phyloP scores from a whole-genome alignment of 1,139 yeast species.

The Candida anutae region DNA sequence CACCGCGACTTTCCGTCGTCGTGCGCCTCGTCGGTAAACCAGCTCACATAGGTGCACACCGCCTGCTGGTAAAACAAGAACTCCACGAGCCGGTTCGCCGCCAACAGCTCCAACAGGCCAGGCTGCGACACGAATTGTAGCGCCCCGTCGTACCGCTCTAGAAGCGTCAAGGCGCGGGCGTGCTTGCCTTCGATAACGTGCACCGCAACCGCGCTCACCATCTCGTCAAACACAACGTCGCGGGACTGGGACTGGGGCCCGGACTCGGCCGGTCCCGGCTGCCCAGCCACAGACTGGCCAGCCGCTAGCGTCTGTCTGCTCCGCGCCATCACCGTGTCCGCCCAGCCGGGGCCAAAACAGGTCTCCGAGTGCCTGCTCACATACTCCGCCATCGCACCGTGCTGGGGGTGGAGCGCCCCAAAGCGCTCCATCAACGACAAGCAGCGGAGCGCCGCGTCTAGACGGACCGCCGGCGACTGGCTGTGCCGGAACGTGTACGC shows the following conservation, averaged over 20 bases:
- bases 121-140: slow-evolving; percentile 21
- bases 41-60: slow-evolving; percentile 13
- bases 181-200: slow-evolving; percentile 14
- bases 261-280: too few relatives aligned
- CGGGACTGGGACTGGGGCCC: neutral
- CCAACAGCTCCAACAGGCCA: slow-evolving; percentile 12
- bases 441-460: neutral
- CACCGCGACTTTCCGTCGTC: slow-evolving; percentile 1
- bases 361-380: neutral
- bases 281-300: too few relatives aligned
- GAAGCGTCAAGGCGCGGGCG: slow-evolving; percentile 12
- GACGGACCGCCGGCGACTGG: neutral
- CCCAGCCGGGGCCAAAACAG: neutral
- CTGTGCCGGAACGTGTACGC: slow-evolving; percentile 4
- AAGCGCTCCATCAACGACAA: slow-evolving; percentile 13
- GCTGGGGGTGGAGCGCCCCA: slow-evolving; percentile 12
- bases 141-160: slow-evolving; percentile 13
- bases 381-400: neutral
- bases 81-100: slow-evolving; percentile 18
- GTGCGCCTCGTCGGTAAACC: slow-evolving; percentile 17
- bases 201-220: slow-evolving; percentile 5
- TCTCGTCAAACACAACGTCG: slow-evolving; percentile 3
- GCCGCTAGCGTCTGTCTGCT: too few relatives aligned
- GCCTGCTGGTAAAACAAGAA: slow-evolving; percentile 18
- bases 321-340: neutral